Evolutionary conservation across 2,329 filamentous ascomycete species (phyloP), one percentile per base, ranked within the genome.

Genomic region (Tympanopsis confertula): DNA sequence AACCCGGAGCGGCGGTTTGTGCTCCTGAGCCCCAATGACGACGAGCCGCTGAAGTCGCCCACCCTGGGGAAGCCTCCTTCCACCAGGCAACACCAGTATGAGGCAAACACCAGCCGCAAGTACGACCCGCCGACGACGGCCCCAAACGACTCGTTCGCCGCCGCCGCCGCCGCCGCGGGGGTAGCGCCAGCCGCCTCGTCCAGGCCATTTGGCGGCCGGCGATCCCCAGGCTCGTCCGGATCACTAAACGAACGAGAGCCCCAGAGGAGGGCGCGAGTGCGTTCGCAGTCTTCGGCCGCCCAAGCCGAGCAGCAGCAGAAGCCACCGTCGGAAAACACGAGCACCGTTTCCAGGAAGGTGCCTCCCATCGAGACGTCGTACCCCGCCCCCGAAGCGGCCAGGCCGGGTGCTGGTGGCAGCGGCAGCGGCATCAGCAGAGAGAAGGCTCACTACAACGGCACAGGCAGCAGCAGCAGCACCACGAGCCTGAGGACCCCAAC

Each of bases 1-100:
- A 76, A 75, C 45, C 66, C 69, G 4, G 81, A 86, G 51, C 68
- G 74, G 26, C 71, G 79, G 28, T 85, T 80, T 47, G 74, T 83
- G 5, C 57, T 81, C 26, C 57, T 82, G 28, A 57, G 7, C 30
- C 30, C 30, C 7, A 35, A 35, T 35, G 30, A 18, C 13, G 17
- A 18, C 30, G 7, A 7, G 30, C 30, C 17, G 10, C 10, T 14
- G 7, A 15, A 35, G 7, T 10, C 10, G 7, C 35, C 18, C 15
- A 10, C 22, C 22, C n/a, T n/a, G 22, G 22, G 7, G 7, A 26
- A 26, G n/a, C n/a, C 7, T n/a, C 22, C 22, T n/a, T n/a, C 22
- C 7, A n/a, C 7, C 22, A 40, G 45, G 13, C 43, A 47, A 36
- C 38, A 41, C 3, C 48, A 54, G 20, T 66, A 66, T 35, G 53